Evolutionary conservation across 495 filamentous ascomycete genomes (phyloP).

Genomic region (Cenococcum geophilum): DNA sequence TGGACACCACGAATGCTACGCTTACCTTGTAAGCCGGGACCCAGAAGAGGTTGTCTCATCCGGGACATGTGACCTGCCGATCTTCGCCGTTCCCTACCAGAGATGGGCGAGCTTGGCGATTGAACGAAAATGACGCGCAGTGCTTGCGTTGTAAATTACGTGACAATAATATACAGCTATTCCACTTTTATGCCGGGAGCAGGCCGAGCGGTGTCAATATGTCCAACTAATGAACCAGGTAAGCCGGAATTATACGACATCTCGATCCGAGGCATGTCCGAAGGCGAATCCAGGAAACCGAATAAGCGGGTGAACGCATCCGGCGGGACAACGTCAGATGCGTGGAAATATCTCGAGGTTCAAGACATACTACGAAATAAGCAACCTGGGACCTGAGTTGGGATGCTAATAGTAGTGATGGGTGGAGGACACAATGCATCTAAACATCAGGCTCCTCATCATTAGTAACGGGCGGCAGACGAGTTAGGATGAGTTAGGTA

Average conservation of each 20-base stretch:
- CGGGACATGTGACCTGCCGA: too few relatives aligned
- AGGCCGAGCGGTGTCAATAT: not conserved
- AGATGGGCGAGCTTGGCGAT: not conserved
- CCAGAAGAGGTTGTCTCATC: too few relatives aligned
- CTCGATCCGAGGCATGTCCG: conserved; percentile 14
- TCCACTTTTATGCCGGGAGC: not conserved
- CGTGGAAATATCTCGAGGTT: not conserved
- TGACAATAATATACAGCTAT: not conserved
- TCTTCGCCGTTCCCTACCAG: too few relatives aligned
- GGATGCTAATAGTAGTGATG: too few relatives aligned
- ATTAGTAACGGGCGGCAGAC: not conserved
- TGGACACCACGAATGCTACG: too few relatives aligned
- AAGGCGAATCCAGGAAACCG: conserved; percentile 24
- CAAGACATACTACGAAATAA: not conserved
- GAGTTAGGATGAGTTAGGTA: not conserved
- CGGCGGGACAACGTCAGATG: not conserved
- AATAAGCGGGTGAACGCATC: not conserved
- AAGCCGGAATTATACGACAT: not conserved
- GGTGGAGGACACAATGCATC: too few relatives aligned
- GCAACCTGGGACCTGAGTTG: too few relatives aligned
- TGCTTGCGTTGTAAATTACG: not conserved
- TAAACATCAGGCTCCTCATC: not conserved
- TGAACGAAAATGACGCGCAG: not conserved
- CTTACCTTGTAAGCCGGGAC: too few relatives aligned
- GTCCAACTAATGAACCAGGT: not conserved